Percentiles rank a stretch among this genome's conserved stretches.
Conservation (phyloP, 768 basidiomycete genomes). For the Coprinopsis strossmayeri region DNA sequence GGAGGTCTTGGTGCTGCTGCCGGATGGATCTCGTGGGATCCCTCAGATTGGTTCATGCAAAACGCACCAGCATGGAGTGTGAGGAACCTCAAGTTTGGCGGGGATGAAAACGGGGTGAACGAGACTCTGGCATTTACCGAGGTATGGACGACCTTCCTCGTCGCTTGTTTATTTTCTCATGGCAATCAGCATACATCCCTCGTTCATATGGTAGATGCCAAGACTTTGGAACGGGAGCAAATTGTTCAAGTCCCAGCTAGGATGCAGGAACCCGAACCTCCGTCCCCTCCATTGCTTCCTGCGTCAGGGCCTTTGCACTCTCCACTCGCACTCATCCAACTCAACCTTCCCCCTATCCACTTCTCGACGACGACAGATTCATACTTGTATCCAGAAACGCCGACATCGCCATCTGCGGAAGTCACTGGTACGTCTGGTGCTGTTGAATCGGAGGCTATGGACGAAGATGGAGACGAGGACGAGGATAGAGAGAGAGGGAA, state of each 20-base stretch:
- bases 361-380: neutral
- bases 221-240: constrained; percentile 12
- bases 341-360: neutral
- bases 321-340: constrained; percentile 8
- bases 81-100: constrained; percentile 14
- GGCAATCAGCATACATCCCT: constrained; percentile 11
- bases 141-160: too few relatives aligned
- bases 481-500: neutral
- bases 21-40: constrained; percentile 13
- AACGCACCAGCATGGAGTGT: constrained; percentile 15
- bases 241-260: constrained; percentile 11
- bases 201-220: constrained; percentile 14
- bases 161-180: neutral
- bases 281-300: constrained; percentile 5
- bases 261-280: constrained; percentile 1
- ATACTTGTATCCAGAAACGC: neutral
- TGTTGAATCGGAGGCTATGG: neutral
- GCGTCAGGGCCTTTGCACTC: neutral
- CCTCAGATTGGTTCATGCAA: constrained; percentile 13
- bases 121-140: constrained; percentile 14
- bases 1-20: constrained; percentile 7
- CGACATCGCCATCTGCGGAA: neutral
- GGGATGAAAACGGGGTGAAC: constrained; percentile 11
- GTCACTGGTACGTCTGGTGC: neutral
- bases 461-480: neutral